phyloP scores from a whole-genome alignment of 495 filamentous ascomycete genomes.

The Tetracladium marchalianum region DNA sequence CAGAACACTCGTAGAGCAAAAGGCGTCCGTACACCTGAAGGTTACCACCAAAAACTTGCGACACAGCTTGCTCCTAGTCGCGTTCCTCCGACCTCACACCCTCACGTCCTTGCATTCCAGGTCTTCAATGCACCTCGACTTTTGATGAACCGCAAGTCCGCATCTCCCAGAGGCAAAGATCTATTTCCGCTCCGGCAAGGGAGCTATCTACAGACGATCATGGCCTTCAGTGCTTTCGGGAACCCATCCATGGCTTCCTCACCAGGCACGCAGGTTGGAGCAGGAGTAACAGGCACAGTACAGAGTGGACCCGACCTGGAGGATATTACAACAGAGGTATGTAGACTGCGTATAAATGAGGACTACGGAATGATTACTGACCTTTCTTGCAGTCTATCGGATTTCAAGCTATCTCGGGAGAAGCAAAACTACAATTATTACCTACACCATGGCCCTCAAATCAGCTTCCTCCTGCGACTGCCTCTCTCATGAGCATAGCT shows the following conservation, averaged over 20 bases:
- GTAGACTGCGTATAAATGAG: conserved; percentile 2
- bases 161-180: background rate
- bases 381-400: conserved; percentile 53
- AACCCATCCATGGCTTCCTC: conserved; percentile 6
- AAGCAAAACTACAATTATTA: conserved; percentile 70
- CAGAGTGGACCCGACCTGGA: conserved; percentile 46
- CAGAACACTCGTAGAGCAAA: too few relatives aligned
- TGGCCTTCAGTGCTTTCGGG: conserved; percentile 52
- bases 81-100: background rate
- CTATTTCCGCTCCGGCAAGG: conserved; percentile 1
- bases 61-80: too few relatives aligned
- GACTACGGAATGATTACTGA: conserved; percentile 2
- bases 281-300: conserved; percentile 18
- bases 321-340: conserved; percentile 50
- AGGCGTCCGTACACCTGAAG: background rate
- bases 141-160: conserved; percentile 20
- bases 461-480: conserved; percentile 63
- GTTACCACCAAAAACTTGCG: background rate
- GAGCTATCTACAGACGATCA: conserved; percentile 29
- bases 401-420: conserved; percentile 69
- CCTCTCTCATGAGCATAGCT: conserved; percentile 80
- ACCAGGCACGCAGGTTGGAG: background rate
- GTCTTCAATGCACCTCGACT: background rate
- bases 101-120: conserved; percentile 1
- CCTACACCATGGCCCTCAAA: conserved; percentile 69